Percentiles rank a stretch among this genome's conserved stretches.
phyloP scores from a whole-genome alignment of 129 eudicot species.

The Smallanthus sonchifolius region DNA sequence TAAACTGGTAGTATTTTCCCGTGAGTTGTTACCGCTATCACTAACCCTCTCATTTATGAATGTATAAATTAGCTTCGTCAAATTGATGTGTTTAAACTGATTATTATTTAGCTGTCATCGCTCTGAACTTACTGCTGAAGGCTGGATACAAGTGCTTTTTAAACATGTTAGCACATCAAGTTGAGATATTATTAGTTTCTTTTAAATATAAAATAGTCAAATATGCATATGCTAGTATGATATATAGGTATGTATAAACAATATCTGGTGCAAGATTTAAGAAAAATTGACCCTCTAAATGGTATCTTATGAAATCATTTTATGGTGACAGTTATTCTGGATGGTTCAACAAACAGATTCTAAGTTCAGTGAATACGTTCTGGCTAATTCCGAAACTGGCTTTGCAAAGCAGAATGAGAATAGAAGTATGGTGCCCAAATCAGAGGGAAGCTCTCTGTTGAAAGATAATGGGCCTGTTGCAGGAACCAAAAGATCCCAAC shows the following conservation, averaged over 20 bases:
- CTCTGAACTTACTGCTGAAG: not conserved
- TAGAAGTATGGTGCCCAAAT: constrained; percentile 36
- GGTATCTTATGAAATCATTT: not conserved
- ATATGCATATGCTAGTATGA: constrained; percentile 8
- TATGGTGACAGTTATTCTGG: constrained; percentile 17
- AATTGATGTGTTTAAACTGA: not conserved
- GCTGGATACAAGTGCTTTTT: not conserved
- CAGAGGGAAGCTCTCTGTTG: constrained; percentile 31
- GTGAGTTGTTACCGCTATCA: too few relatives aligned
- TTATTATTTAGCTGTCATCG: not conserved
- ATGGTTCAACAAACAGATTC: constrained; percentile 74
- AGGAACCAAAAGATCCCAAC: constrained; percentile 53
- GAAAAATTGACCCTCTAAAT: not conserved
- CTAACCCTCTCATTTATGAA: not conserved
- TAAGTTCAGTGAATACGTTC: constrained; percentile 37
- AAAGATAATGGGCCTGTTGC: constrained; percentile 29
- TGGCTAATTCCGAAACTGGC: constrained; percentile 41
- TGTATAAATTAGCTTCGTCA: not conserved
- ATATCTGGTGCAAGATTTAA: not conserved
- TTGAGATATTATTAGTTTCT: not conserved
- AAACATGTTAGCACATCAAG: not conserved
- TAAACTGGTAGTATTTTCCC: too few relatives aligned
- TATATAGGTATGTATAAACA: not conserved
- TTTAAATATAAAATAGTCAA: not conserved
- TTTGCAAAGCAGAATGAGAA: constrained; percentile 41